These are phyloP conservation scores for Recurvomyces mirabilis DNA, from an alignment of 495 filamentous ascomycete genomes.

Conservation along the genomic window DNA sequence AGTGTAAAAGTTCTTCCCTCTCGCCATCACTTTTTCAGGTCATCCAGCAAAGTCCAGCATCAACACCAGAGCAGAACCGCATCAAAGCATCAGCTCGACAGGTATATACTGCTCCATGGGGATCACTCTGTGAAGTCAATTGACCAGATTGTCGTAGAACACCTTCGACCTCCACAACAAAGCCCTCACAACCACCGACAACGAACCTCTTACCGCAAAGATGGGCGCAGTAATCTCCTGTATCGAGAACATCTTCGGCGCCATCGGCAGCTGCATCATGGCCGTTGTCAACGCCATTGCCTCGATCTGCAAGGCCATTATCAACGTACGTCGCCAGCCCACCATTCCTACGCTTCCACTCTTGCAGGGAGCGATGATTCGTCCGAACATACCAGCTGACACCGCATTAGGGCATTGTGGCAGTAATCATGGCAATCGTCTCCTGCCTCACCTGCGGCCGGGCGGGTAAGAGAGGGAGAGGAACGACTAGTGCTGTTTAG, in stretches of 20 bases:
- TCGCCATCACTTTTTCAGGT: too few relatives aligned
- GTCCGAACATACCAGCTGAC: neutral
- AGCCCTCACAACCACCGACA: too few relatives aligned
- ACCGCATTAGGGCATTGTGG: constrained; percentile 44
- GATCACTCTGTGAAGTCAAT: too few relatives aligned
- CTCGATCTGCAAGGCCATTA: constrained; percentile 12
- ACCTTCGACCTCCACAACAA: too few relatives aligned
- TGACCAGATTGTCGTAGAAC: too few relatives aligned
- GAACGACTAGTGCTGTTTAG: constrained; percentile 16
- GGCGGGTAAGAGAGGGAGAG: constrained; percentile 5
- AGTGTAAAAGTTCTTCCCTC: too few relatives aligned
- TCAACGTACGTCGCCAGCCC: constrained; percentile 12
- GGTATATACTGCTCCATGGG: too few relatives aligned
- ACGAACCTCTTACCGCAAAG: too few relatives aligned
- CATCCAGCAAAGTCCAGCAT: too few relatives aligned
- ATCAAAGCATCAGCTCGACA: too few relatives aligned
- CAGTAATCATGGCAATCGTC: constrained; percentile 57
- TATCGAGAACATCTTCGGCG: constrained; percentile 64
- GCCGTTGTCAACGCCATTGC: constrained; percentile 74
- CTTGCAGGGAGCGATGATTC: neutral
- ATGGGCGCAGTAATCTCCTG: constrained; percentile 97
- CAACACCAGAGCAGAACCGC: too few relatives aligned
- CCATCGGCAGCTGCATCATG: constrained; percentile 77
- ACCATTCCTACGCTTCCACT: too few relatives aligned
- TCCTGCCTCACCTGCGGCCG: constrained; percentile 23